These are phyloP conservation scores for Diaporthe sp. DNA, from an alignment of 2,329 filamentous ascomycete species.

Conservation along the genomic window DNA sequence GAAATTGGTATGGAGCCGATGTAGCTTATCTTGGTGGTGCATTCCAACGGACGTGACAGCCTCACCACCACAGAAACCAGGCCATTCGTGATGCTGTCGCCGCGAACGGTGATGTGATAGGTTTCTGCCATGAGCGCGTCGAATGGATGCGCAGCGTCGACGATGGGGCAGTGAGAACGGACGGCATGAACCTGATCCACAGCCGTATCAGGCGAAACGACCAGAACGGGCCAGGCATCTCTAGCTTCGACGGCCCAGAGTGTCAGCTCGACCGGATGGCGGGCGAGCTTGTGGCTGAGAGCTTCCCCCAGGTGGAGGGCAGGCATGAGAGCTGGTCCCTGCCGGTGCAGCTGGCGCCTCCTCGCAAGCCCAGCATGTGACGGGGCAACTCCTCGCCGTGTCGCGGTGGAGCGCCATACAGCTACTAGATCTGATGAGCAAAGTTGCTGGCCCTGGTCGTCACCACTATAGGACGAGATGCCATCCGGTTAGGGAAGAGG, in stretches of 20 bases:
- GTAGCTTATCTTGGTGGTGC: not conserved
- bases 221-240: not conserved
- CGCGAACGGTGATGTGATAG: not conserved
- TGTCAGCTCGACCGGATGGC: not conserved
- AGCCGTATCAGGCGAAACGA: constrained; percentile 2
- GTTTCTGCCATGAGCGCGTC: not conserved
- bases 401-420: not conserved
- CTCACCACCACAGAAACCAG: not conserved
- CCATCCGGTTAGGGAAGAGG: not conserved
- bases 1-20: not conserved
- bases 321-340: constrained; percentile 5
- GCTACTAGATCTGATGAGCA: not conserved
- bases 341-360: not conserved
- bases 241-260: not conserved
- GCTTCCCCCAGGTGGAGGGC: not conserved
- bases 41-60: not conserved
- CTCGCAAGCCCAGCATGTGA: constrained; percentile 16
- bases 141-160: not conserved
- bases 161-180: not conserved
- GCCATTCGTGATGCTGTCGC: not conserved
- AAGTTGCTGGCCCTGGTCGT: not conserved
- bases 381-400: not conserved
- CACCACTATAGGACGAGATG: not conserved
- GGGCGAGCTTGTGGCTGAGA: constrained; percentile 6
- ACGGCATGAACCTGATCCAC: not conserved